phyloP scores from a whole-genome alignment of 371 early-diverging fungal genomes.

The Dipsacomyces acuminosporus region DNA sequence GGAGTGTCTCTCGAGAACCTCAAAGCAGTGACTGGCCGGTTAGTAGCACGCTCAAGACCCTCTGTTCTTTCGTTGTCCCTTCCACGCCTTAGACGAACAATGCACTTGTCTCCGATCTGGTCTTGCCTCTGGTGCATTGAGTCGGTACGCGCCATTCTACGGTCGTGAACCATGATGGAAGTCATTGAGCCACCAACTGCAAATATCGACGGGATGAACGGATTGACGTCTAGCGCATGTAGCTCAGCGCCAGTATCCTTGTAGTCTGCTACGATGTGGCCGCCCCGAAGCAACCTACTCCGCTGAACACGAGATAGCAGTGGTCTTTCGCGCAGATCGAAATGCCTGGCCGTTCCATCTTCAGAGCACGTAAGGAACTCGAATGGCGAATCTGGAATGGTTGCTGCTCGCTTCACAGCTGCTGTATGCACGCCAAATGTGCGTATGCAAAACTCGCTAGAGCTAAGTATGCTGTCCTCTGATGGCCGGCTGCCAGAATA shows the following conservation, averaged over 20 bases:
- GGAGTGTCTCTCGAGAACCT: conserved; percentile 35
- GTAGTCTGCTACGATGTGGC: conserved; percentile 53
- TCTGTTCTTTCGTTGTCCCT: neutral
- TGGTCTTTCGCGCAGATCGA: conserved; percentile 55
- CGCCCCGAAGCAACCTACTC: conserved; percentile 6
- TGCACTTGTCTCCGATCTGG: conserved; percentile 20
- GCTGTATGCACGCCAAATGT: conserved; percentile 49
- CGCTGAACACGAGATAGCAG: conserved; percentile 26
- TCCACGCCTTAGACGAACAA: conserved; percentile 21
- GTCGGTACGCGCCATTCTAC: conserved; percentile 48
- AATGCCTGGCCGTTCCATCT: conserved; percentile 64
- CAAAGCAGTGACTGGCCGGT: conserved; percentile 40
- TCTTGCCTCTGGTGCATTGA: neutral
- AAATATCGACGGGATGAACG: conserved; percentile 53
- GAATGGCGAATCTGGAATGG: conserved; percentile 49
- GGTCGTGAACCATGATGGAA: conserved; percentile 59
- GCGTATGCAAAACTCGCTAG: conserved; percentile 14
- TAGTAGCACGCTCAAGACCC: conserved; percentile 11
- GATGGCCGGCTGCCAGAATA: neutral
- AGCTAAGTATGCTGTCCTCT: neutral
- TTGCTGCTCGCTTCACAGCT: conserved; percentile 53
- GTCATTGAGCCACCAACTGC: conserved; percentile 58
- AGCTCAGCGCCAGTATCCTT: conserved; percentile 50
- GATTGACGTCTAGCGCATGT: conserved; percentile 54
- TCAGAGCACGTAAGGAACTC: conserved; percentile 62